Conservation (phyloP, 805 yeast species). For the Pichia nakasei region DNA sequence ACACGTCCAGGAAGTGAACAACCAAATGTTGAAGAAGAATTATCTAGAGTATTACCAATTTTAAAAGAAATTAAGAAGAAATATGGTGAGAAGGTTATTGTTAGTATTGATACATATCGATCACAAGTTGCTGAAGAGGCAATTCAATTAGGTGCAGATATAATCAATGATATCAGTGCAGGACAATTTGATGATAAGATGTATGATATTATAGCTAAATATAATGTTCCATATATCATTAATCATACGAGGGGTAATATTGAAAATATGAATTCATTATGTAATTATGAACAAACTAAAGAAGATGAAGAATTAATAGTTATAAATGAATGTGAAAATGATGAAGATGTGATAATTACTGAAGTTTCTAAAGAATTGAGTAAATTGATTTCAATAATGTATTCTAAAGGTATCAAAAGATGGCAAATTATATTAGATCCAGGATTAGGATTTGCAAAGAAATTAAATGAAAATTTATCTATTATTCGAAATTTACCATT, state of each 20-base stretch:
- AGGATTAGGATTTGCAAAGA: conserved; percentile 95
- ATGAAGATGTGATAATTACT: conserved; percentile 30
- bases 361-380: conserved; percentile 62
- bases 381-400: conserved; percentile 45
- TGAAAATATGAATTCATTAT: conserved; percentile 54
- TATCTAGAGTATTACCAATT: conserved; percentile 61
- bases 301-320: conserved; percentile 16
- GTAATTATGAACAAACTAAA: conserved; percentile 37
- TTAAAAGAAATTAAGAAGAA: conserved; percentile 47
- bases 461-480: conserved; percentile 56
- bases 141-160: conserved; percentile 73
- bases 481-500: conserved; percentile 43
- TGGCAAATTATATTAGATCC: conserved; percentile 95
- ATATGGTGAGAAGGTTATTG: conserved; percentile 30
- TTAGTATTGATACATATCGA: conserved; percentile 88
- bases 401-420: conserved; percentile 55
- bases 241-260: conserved; percentile 85
- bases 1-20: conserved; percentile 79
- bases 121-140: conserved; percentile 63
- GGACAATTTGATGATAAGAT: conserved; percentile 64
- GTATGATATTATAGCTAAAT: conserved; percentile 58
- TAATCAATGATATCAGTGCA: conserved; percentile 84
- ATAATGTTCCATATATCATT: conserved; percentile 68
- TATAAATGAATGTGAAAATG: conserved; percentile 6
- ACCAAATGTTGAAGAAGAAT: conserved; percentile 57